These are phyloP conservation scores for Crepidotus sp. DNA, from an alignment of 1,284 basidiomycete genomes.

Conservation along the genomic window DNA sequence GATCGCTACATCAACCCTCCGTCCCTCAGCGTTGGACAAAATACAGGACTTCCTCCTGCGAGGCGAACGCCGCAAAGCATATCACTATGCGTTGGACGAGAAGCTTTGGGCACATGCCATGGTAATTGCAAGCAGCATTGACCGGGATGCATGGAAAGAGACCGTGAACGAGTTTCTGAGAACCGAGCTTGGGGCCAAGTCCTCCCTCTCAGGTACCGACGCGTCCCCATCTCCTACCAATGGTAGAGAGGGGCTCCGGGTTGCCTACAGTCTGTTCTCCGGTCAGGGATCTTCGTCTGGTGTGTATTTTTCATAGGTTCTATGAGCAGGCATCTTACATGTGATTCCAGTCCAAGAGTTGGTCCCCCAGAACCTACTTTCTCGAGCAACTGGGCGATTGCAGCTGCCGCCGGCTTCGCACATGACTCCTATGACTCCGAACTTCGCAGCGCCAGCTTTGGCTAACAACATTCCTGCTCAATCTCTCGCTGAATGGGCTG, in stretches of 20 bases:
- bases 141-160: slow-evolving; percentile 90
- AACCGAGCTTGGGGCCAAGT: slow-evolving; percentile 57
- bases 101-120: slow-evolving; percentile 95
- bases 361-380: slow-evolving; percentile 49
- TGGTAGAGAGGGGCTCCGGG: slow-evolving; percentile 65
- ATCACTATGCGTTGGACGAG: slow-evolving; percentile 81
- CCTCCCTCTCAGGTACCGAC: slow-evolving; percentile 11
- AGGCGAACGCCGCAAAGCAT: slow-evolving; percentile 83
- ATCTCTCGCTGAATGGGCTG: slow-evolving; percentile 72
- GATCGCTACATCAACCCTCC: slow-evolving; percentile 42
- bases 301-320: slow-evolving; percentile 28
- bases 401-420: slow-evolving; percentile 34
- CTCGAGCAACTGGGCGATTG: slow-evolving; percentile 30
- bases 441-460: slow-evolving; percentile 39
- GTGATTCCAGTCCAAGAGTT: slow-evolving; percentile 69
- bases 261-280: slow-evolving; percentile 82
- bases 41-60: slow-evolving; percentile 73
- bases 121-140: slow-evolving; percentile 88
- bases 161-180: slow-evolving; percentile 82
- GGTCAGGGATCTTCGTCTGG: slow-evolving; percentile 74
- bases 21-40: slow-evolving; percentile 60
- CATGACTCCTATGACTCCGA: slow-evolving; percentile 58
- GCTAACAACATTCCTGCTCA: slow-evolving; percentile 43
- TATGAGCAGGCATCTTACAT: slow-evolving; percentile 3
- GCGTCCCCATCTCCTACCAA: slow-evolving; percentile 24